Conservation (phyloP, 495 filamentous ascomycete species). For the Elasticomyces elasticus region DNA sequence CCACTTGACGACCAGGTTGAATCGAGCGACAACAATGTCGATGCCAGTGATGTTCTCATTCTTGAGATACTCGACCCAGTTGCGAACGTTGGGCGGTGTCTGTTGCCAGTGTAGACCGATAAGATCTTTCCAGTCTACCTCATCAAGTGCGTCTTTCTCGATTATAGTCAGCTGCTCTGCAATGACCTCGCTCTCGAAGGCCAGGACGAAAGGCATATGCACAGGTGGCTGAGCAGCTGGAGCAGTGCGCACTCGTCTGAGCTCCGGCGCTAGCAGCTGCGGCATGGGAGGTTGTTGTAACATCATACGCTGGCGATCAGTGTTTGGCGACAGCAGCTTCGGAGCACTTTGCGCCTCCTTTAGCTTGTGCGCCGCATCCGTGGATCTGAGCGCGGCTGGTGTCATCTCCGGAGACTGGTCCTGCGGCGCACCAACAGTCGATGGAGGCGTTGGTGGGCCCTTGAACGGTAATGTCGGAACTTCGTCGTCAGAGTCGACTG, state of each 20-base stretch:
- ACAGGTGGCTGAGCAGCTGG: conserved; percentile 15
- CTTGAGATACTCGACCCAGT: conserved; percentile 89
- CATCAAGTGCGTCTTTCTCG: conserved; percentile 90
- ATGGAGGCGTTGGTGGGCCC: conserved; percentile 48
- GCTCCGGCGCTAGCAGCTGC: not conserved
- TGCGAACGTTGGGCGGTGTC: conserved; percentile 51
- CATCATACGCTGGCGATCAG: not conserved
- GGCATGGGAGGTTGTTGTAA: not conserved
- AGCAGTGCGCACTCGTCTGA: conserved; percentile 5
- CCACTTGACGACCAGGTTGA: conserved; percentile 98
- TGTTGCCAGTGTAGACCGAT: conserved; percentile 89
- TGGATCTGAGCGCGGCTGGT: not conserved
- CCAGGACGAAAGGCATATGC: conserved; percentile 86
- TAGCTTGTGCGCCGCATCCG: not conserved
- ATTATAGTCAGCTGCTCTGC: conserved; percentile 93
- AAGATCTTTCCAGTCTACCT: conserved; percentile 95
- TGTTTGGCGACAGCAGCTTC: conserved; percentile 18
- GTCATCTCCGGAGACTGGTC: conserved; percentile 9
- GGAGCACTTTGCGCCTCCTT: conserved; percentile 17
- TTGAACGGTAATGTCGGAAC: conserved; percentile 54
- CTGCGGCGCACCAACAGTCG: conserved; percentile 12
- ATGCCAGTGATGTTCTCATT: conserved; percentile 76
- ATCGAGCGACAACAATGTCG: conserved; percentile 90
- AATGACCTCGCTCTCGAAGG: conserved; percentile 78
- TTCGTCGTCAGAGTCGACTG: conserved; percentile 31